phyloP scores from a whole-genome alignment of 2,329 filamentous ascomycete genomes.

The Pseudogymnoascus destructans region DNA sequence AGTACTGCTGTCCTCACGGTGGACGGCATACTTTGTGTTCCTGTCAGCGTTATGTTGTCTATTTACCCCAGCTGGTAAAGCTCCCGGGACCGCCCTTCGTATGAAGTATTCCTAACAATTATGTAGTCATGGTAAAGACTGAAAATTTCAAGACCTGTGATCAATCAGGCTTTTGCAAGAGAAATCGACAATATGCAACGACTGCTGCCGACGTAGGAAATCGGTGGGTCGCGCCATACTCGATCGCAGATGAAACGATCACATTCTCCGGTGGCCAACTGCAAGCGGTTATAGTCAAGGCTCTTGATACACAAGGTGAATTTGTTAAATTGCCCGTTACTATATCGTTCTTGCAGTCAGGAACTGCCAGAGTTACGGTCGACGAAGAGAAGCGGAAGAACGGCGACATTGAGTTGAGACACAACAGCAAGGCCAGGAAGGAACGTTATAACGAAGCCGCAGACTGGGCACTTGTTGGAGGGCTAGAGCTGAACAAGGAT shows the following conservation, averaged over 20 bases:
- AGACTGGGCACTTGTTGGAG: constrained; percentile 76
- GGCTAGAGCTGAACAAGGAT: constrained; percentile 56
- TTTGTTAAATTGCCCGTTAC: constrained; percentile 70
- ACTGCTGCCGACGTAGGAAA: constrained; percentile 48
- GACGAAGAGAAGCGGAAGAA: constrained; percentile 87
- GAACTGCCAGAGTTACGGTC: constrained; percentile 72
- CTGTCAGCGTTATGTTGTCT: constrained; percentile 46
- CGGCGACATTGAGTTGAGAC: constrained; percentile 75
- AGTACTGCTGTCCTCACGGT: constrained; percentile 41
- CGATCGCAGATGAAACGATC: constrained; percentile 57
- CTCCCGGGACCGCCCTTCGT: background rate
- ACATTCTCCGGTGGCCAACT: constrained; percentile 69
- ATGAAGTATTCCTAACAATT: constrained; percentile 12
- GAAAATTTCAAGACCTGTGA: constrained; percentile 95
- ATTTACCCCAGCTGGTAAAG: constrained; percentile 49
- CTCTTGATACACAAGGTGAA: constrained; percentile 49
- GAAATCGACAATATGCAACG: constrained; percentile 84
- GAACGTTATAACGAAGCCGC: constrained; percentile 89
- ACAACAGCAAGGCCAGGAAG: constrained; percentile 73
- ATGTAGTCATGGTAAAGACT: constrained; percentile 71
- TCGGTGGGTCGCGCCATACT: constrained; percentile 67
- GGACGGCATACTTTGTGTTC: constrained; percentile 51
- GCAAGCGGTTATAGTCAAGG: constrained; percentile 71
- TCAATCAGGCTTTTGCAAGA: constrained; percentile 93
- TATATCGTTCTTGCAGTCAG: constrained; percentile 80